phyloP scores from a whole-genome alignment of 192 early-diverging fungal genomes.

The Geranomyces michiganensis region DNA sequence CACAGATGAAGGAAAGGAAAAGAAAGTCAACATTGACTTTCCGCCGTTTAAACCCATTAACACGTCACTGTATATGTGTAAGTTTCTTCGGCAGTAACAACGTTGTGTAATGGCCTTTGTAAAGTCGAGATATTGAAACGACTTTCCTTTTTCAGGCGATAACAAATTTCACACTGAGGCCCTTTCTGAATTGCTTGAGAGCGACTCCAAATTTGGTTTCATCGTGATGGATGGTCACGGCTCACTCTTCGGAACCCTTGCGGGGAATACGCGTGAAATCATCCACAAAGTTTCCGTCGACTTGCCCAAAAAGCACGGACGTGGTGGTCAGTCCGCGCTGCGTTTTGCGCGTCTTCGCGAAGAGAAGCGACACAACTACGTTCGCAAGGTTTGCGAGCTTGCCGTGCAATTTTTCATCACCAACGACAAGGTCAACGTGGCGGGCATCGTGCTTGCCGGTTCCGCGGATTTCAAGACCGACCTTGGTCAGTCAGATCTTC shows the following conservation, averaged over 20 bases:
- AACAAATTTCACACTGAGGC: constrained; percentile 99
- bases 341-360: constrained; percentile 99
- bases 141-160: constrained; percentile 48
- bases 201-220: constrained; percentile 95
- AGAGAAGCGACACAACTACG: constrained; percentile 98
- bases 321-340: constrained; percentile 99
- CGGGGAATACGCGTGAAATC: constrained; percentile 92
- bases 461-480: constrained; percentile 99
- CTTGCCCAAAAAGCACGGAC: constrained; percentile 99
- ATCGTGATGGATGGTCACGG: constrained; percentile 99
- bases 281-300: constrained; percentile 95
- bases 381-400: constrained; percentile 96
- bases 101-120: too few species aligned
- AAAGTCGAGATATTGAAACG: constrained; percentile 73
- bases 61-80: constrained; percentile 82
- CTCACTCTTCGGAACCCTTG: constrained; percentile 89
- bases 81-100: too few species aligned
- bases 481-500: constrained; percentile 91
- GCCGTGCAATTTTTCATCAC: constrained; percentile 96
- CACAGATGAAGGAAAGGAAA: constrained; percentile 99
- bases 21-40: constrained; percentile 98
- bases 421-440: constrained; percentile 85
- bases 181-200: constrained; percentile 86
- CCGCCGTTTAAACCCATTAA: constrained; percentile 99
- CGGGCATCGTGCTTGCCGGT: constrained; percentile 93